Base-by-base conservation (phyloP, 73 alveolate genomes). In the Stentor coeruleus region DNA sequence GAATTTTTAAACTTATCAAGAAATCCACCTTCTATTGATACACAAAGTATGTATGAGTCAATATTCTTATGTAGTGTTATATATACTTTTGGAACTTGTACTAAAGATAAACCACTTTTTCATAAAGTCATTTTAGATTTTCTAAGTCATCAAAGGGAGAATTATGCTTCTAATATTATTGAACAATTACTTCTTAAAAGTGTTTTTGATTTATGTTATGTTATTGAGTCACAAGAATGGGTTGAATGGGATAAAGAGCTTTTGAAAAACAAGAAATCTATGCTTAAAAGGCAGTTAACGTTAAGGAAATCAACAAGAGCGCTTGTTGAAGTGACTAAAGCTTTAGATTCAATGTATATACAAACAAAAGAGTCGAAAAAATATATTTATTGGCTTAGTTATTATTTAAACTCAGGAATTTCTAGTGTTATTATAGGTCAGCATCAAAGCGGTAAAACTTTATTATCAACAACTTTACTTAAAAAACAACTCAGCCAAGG, bases 331-430 rank as follows among this genome's bases (percentile, higher is more conserved):
- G 66, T 20, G 66, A 49, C 66, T 6, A 49, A 20, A 49, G 6
- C 20, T 6, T 11, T 49, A 11, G 66, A 49, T 49, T 49, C 66
- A 20, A 20, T 49, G 6, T 49, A 49, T 49, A 49, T 49, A 49
- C 66, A 66, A 26, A 66, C 79, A 20, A 20, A 20, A 26, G 37
- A 20, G n/a, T 26, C 79, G n/a, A 0, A 15, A 26, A 66, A 33
- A 33, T 11, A 20, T 26, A 11, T 66, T 11, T 66, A 66, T 66
- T 66, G 79, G 79, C 79, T 66, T 26, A 66, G 15, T 31, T 66
- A 66, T 31, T 66, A 31, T 66, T 33, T 66, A 20, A 20, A 66
- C 40, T 20, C 40, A 20, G 14, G 15, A 20, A 33, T 66, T 40
- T 31, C n/a, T 66, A 33, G 49, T 26, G n/a, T 66, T 26, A 11